phyloP scores from a whole-genome alignment of 805 yeast genomes.

The Gaillardinia entomophila region DNA sequence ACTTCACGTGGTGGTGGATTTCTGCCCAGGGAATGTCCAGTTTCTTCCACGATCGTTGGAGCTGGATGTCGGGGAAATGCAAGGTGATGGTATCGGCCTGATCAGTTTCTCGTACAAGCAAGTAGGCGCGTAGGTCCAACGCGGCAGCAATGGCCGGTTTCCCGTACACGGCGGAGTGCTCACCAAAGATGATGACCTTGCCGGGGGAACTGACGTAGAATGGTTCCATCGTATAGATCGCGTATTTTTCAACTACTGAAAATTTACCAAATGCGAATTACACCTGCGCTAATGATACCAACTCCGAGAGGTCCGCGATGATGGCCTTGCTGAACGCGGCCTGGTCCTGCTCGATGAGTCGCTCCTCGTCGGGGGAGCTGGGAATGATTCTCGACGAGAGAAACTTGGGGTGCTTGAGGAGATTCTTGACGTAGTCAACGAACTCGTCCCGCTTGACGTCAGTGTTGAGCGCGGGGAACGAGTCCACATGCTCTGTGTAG shows the following conservation, averaged over 20 bases:
- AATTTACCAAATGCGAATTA: too few species aligned
- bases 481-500: conserved; percentile 41
- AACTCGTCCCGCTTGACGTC: conserved; percentile 55
- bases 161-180: conserved; percentile 91
- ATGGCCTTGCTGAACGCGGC: conserved; percentile 38
- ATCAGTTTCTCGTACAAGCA: conserved; percentile 51
- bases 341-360: conserved; percentile 30
- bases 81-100: conserved; percentile 43
- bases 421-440: conserved; percentile 56
- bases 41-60: conserved; percentile 59
- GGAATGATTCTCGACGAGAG: conserved; percentile 64
- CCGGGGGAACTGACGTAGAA: conserved; percentile 93
- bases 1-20: conserved; percentile 10
- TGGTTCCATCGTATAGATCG: conserved; percentile 25
- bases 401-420: conserved; percentile 83
- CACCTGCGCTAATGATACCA: too few species aligned
- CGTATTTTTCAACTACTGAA: too few species aligned
- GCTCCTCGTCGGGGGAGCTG: conserved; percentile 60
- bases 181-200: conserved; percentile 92
- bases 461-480: conserved; percentile 58
- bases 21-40: conserved; percentile 57
- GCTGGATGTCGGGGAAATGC: conserved; percentile 79
- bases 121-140: conserved; percentile 75
- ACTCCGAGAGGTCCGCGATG: conserved; percentile 45
- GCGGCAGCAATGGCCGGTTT: conserved; percentile 97